Base-by-base conservation (phyloP, 2,329 filamentous ascomycete species). In the Bipolaris bicolor region DNA sequence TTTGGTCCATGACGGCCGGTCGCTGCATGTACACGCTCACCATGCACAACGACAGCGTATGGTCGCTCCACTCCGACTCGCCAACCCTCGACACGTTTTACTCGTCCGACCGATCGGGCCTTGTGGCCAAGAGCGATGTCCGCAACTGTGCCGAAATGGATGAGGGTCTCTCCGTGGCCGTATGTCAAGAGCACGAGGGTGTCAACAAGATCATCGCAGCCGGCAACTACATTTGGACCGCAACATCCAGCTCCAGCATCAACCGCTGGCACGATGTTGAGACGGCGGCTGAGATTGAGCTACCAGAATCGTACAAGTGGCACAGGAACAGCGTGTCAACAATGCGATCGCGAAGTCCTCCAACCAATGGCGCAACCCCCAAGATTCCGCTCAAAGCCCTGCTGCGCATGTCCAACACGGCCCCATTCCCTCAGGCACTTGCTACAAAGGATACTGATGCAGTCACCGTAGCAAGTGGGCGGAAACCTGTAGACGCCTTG, bases 1-100 rank as follows among this genome's bases (percentile, higher is more conserved):
- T 98, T 56, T 99, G 95, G 95, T 97, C 93, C 65, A 88, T 98
- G 66, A 95, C 91, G 10, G 94, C 92, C 20, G 95, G 95, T 53
- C 86, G 95, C 66, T 99, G 95, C 82, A 94, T 98, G 89, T 92
- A 97, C 77, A 99, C 95, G 0, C 85, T 99, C 67, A 97, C 93
- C 52, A 99, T 99, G 95, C 95, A 99, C 79, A 96, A 96, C 72
- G 92, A 97, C 72, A 97, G 93, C 73, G 91, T 99, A 20, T 99
- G 95, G 95, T 96, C 92, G 1, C 82, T 99, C 20, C 96, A 90
- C 77, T 97, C 95, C 0, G 88, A 94, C 52, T 87, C 96, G 67
- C 92, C 93, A 0, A 85, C 90, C 57, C 84, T 99, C 3, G 89
- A 89, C 9, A 86, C 97, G 29, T 98, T 99, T 77, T 98, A 98